These are phyloP conservation scores for Lathyrus sativus DNA, from an alignment of 306 rosid species.

Conservation along the genomic window DNA sequence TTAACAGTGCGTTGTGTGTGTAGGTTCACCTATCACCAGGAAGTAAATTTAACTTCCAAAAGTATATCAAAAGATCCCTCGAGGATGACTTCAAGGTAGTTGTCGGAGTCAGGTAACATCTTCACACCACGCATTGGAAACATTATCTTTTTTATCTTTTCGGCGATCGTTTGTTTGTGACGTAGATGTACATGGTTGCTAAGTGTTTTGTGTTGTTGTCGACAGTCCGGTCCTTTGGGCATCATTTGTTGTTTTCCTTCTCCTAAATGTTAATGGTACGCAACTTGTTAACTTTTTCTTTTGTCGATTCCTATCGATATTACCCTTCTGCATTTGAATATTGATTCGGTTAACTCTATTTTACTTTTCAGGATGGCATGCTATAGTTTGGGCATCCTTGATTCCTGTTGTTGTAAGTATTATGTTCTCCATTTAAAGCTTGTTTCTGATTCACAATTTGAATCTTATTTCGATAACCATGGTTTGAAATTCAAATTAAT, in stretches of 20 bases:
- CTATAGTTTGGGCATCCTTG: slow-evolving; percentile 79
- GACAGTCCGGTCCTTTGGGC: slow-evolving; percentile 93
- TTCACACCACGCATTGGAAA: slow-evolving; percentile 7
- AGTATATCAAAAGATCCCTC: slow-evolving; percentile 88
- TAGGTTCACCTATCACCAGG: slow-evolving; percentile 90
- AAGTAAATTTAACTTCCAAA: slow-evolving; percentile 92
- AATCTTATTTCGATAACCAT: background rate
- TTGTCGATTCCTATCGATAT: background rate
- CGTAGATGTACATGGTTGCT: slow-evolving; percentile 12
- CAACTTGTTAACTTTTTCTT: slow-evolving; percentile 29
- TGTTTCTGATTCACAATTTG: too few relatives aligned
- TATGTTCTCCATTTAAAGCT: slow-evolving; percentile 8
- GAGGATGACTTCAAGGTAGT: slow-evolving; percentile 95
- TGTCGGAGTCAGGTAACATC: slow-evolving; percentile 84
- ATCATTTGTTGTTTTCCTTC: slow-evolving; percentile 76
- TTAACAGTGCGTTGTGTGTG: slow-evolving; percentile 39
- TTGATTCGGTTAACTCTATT: slow-evolving; percentile 20
- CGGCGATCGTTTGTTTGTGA: background rate
- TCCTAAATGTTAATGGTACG: slow-evolving; percentile 75
- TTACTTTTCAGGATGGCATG: slow-evolving; percentile 73
- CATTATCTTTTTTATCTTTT: slow-evolving; percentile 5
- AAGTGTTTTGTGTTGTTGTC: slow-evolving; percentile 29
- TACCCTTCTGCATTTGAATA: slow-evolving; percentile 9
- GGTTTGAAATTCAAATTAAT: slow-evolving; percentile 14
- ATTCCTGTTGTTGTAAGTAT: slow-evolving; percentile 74